Percentiles rank a stretch among this genome's conserved stretches.
Conservation (phyloP, 306 rosid genomes). For the Biancaea sappan region DNA sequence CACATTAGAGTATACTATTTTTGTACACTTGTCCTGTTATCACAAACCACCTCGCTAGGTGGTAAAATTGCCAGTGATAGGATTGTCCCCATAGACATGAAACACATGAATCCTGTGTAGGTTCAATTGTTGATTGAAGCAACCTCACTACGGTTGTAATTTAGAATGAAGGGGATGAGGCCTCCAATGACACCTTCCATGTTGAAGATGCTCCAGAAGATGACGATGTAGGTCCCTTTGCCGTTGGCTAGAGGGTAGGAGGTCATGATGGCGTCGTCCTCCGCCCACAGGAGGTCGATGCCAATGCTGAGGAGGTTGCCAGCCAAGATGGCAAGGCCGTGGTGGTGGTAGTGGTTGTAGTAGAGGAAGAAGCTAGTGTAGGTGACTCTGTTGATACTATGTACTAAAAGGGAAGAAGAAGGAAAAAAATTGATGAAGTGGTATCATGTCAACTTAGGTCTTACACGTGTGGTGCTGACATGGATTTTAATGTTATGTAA, state of each 20-base stretch:
- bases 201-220: slow-evolving; percentile 93
- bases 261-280: slow-evolving; percentile 92
- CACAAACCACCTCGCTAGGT: slow-evolving; percentile 65
- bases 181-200: slow-evolving; percentile 96
- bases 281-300: slow-evolving; percentile 86
- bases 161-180: slow-evolving; percentile 68
- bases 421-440: too few species aligned
- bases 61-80: slow-evolving; percentile 62
- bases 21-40: slow-evolving; percentile 72
- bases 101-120: slow-evolving; percentile 81
- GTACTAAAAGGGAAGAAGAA: too few species aligned
- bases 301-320: slow-evolving; percentile 79
- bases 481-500: too few species aligned
- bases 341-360: slow-evolving; percentile 77
- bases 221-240: slow-evolving; percentile 77
- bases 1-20: slow-evolving; percentile 62
- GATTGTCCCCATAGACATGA: slow-evolving; percentile 66
- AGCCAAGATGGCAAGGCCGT: slow-evolving; percentile 57
- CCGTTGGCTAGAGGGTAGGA: slow-evolving; percentile 79
- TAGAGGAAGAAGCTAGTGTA: slow-evolving; percentile 87
- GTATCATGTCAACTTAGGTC: too few species aligned
- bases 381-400: too few species aligned
- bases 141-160: slow-evolving; percentile 55
- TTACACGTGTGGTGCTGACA: too few species aligned
- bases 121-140: slow-evolving; percentile 81